Percentiles rank a stretch among this genome's conserved stretches.
These are phyloP conservation scores for Artemisia tridentata DNA, from an alignment of 129 eudicot species.

Conservation along the genomic window DNA sequence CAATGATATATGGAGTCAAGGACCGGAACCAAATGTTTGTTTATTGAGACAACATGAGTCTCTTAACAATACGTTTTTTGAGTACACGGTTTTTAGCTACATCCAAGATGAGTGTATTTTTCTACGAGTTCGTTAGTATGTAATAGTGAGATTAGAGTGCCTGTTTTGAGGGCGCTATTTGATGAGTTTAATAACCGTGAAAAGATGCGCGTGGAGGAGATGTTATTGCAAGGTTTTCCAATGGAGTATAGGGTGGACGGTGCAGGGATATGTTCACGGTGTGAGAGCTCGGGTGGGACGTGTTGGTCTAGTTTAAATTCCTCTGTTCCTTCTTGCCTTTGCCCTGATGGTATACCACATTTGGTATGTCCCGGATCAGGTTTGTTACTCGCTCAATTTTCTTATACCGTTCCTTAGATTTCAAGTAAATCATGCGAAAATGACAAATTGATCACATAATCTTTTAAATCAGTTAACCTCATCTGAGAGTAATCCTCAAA, in stretches of 20 bases:
- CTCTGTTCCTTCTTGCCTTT: slow-evolving; percentile 15
- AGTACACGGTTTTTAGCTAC: not conserved
- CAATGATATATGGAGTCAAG: not conserved
- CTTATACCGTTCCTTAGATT: not conserved
- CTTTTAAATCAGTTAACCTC: too few species aligned
- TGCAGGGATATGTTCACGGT: slow-evolving; percentile 11
- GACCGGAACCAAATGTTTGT: not conserved
- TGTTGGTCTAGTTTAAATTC: slow-evolving; percentile 24
- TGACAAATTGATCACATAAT: not conserved
- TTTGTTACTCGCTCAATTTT: not conserved
- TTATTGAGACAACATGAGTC: not conserved
- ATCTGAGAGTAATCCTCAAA: too few species aligned
- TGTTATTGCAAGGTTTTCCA: slow-evolving; percentile 21
- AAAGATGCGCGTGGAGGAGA: not conserved
- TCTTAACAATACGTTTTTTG: not conserved
- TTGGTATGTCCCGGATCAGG: slow-evolving; percentile 17
- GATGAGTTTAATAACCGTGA: slow-evolving; percentile 18
- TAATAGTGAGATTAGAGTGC: not conserved
- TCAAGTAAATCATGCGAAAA: too few species aligned
- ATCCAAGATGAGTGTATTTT: not conserved
- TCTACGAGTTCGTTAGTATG: not conserved
- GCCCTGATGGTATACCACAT: slow-evolving; percentile 1
- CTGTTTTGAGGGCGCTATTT: slow-evolving; percentile 8
- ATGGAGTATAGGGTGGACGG: slow-evolving; percentile 25
- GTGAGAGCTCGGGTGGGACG: slow-evolving; percentile 24